Percentiles rank a stretch among this genome's conserved stretches.
Conservation (phyloP, 2,329 filamentous ascomycete genomes). For the Colletotrichum godetiae region DNA sequence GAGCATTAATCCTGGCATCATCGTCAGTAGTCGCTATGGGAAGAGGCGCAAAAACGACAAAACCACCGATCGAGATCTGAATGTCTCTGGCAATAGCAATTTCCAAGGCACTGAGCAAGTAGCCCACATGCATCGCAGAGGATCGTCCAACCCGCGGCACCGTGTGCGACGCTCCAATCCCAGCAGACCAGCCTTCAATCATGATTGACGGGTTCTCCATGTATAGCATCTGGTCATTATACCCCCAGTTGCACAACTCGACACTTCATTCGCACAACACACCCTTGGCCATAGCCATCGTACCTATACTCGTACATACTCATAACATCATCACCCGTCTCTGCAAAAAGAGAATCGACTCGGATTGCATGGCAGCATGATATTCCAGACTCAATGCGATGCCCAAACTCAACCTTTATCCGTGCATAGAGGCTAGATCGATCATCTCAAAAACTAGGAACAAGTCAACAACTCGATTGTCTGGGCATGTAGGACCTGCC, state of each 20-base stretch:
- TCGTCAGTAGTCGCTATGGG: neutral
- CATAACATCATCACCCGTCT: neutral
- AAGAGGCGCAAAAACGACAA: neutral
- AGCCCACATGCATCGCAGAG: slow-evolving; percentile 4
- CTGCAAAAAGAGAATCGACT: neutral
- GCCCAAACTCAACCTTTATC: neutral
- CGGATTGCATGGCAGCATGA: neutral
- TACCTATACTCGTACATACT: neutral
- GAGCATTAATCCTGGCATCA: neutral
- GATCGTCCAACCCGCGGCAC: slow-evolving; percentile 11
- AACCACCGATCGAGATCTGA: slow-evolving; percentile 16
- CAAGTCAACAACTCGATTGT: neutral
- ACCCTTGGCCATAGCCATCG: neutral
- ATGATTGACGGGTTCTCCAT: slow-evolving; percentile 15
- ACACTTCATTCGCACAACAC: slow-evolving; percentile 1
- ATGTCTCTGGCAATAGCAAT: neutral
- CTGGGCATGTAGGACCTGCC: neutral
- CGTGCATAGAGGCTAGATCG: neutral
- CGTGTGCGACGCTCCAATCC: slow-evolving; percentile 5
- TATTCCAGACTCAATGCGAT: neutral
- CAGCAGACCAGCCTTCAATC: slow-evolving; percentile 15
- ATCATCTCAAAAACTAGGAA: neutral
- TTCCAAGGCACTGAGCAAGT: slow-evolving; percentile 8
- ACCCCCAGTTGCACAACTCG: neutral
- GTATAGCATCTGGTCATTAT: slow-evolving; percentile 8